Percentiles rank a stretch among this genome's conserved stretches.
These are phyloP conservation scores for Mortierella sp. DNA, from an alignment of 371 early-diverging fungal genomes.

Conservation along the genomic window DNA sequence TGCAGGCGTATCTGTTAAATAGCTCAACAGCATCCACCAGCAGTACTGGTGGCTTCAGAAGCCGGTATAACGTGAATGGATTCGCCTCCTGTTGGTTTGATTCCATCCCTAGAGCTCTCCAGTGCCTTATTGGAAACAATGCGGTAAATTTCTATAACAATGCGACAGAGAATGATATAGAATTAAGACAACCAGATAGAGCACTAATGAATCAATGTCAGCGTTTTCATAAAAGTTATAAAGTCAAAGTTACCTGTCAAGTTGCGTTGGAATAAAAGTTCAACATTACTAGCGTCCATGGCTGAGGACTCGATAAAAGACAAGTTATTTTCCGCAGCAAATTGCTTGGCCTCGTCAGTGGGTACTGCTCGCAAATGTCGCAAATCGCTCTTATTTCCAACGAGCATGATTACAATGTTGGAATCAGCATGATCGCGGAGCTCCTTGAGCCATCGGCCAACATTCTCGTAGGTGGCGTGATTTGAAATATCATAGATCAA, in stretches of 20 bases:
- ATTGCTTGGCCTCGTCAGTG: constrained; percentile 96
- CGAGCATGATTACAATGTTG: constrained; percentile 98
- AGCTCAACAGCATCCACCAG: constrained; percentile 81
- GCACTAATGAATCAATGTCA: too few species aligned
- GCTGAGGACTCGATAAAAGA: constrained; percentile 98
- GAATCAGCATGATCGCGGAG: constrained; percentile 97
- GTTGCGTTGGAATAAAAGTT: constrained; percentile 93
- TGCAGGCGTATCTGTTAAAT: neutral
- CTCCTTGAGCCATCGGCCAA: constrained; percentile 98
- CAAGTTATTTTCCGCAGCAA: constrained; percentile 94
- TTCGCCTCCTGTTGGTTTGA: constrained; percentile 80
- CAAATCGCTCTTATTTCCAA: constrained; percentile 99
- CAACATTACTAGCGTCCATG: constrained; percentile 94
- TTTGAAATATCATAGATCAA: constrained; percentile 99
- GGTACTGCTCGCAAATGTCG: constrained; percentile 95
- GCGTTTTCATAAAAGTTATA: too few species aligned
- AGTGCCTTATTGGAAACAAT: constrained; percentile 94
- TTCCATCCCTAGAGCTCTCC: constrained; percentile 75
- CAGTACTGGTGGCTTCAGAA: constrained; percentile 70
- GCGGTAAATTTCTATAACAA: constrained; percentile 85
- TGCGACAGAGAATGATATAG: too few species aligned
- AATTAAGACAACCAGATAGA: too few species aligned
- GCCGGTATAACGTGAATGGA: constrained; percentile 79
- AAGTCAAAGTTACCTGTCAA: constrained; percentile 83
- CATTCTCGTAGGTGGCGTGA: constrained; percentile 96